Evolutionary conservation across 306 rosid species (phyloP).

Genomic region (Spatholobus suberectus): DNA sequence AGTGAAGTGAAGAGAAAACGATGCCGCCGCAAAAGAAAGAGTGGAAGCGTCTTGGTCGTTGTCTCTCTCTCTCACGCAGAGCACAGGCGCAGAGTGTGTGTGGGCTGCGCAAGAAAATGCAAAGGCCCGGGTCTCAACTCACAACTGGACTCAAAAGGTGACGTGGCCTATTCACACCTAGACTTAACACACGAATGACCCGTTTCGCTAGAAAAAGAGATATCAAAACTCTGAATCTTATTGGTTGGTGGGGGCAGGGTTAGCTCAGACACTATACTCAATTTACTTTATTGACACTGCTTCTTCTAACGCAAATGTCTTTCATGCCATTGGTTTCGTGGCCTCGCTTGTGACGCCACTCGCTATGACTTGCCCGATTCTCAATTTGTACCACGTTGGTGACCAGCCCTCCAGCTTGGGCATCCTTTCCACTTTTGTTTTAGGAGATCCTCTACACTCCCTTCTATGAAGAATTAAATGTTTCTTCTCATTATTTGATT

Average conservation of each 20-base stretch:
- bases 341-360: no score
- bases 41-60: conserved; percentile 1
- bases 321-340: no score
- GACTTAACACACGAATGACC: no score
- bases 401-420: no score
- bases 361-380: no score
- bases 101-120: background rate
- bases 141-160: background rate
- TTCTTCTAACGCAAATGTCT: background rate
- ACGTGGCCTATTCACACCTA: conserved; percentile 15
- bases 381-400: no score
- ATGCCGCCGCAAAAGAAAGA: conserved; percentile 37
- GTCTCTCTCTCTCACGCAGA: background rate
- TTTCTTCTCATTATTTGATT: no score
- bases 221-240: background rate
- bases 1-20: conserved; percentile 17
- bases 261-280: background rate
- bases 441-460: no score
- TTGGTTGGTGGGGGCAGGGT: background rate
- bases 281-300: background rate
- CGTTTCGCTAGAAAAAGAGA: background rate
- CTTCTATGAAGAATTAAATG: no score
- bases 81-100: background rate
- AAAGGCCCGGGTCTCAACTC: background rate
- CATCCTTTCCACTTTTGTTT: no score